A percentile compares a stretch with the other conserved stretches of the same genome.
Conservation (phyloP, 257 asterid species). For the Nyctanthes arbortristis region DNA sequence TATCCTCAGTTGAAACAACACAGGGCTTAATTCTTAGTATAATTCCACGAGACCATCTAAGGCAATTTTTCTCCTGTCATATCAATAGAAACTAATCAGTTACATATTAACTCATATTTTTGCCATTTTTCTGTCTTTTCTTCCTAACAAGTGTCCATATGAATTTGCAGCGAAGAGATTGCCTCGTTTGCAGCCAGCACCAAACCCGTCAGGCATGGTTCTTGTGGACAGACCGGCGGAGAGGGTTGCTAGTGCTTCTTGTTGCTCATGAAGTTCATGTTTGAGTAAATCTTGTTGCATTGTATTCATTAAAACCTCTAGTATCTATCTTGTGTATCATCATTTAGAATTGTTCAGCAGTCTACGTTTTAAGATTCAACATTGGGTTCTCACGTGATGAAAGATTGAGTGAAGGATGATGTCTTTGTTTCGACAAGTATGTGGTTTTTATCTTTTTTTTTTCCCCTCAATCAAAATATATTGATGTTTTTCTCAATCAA, state of each 20-base stretch:
- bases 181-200: constrained; percentile 77
- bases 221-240: constrained; percentile 76
- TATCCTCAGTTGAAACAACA: background rate
- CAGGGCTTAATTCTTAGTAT: background rate
- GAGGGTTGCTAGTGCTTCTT: constrained; percentile 36
- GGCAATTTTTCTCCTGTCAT: background rate
- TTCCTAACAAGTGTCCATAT: background rate
- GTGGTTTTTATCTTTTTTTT: too few relatives aligned
- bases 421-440: background rate
- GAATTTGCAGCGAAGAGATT: constrained; percentile 68
- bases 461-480: background rate
- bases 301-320: background rate
- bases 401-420: background rate
- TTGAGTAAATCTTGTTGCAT: background rate
- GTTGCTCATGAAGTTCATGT: constrained; percentile 55
- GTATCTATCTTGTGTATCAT: background rate
- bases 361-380: background rate
- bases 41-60: background rate
- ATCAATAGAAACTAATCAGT: background rate
- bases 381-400: background rate
- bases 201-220: constrained; percentile 83
- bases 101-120: background rate
- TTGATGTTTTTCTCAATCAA: too few relatives aligned
- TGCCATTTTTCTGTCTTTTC: background rate
- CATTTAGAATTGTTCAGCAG: background rate